These are phyloP conservation scores for Diaporthe helianthi DNA, from an alignment of 2,329 filamentous ascomycete genomes.

Conservation along the genomic window DNA sequence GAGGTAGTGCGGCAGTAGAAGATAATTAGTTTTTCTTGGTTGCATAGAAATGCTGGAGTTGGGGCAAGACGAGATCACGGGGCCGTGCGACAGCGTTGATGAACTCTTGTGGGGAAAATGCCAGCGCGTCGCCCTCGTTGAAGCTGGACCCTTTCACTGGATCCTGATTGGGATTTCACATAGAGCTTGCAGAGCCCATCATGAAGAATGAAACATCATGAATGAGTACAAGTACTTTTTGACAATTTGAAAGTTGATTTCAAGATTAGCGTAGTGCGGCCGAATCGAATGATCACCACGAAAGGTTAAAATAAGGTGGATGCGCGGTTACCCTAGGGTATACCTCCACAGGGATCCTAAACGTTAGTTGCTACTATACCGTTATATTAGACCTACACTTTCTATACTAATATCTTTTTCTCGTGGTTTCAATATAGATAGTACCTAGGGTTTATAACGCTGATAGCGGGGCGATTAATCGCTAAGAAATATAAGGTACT, in stretches of 20 bases:
- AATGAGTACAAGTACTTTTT: background rate
- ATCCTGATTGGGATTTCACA: background rate
- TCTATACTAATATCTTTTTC: too few relatives aligned
- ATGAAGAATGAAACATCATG: constrained; percentile 18
- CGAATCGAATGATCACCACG: background rate
- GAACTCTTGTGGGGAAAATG: background rate
- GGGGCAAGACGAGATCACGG: background rate
- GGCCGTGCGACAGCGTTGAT: background rate
- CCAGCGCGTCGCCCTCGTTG: background rate
- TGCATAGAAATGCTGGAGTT: constrained; percentile 28
- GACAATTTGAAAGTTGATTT: background rate
- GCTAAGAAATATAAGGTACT: too few relatives aligned
- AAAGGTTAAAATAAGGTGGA: constrained; percentile 24
- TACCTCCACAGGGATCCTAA: too few relatives aligned
- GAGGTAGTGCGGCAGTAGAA: background rate
- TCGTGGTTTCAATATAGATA: too few relatives aligned
- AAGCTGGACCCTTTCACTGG: background rate
- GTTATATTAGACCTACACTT: too few relatives aligned
- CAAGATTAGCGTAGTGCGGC: background rate
- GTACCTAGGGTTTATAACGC: too few relatives aligned
- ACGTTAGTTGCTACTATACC: too few relatives aligned
- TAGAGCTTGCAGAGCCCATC: background rate
- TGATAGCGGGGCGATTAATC: too few relatives aligned
- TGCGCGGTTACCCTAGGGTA: too few relatives aligned
- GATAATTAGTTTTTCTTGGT: background rate